Base-by-base conservation (phyloP, 2,329 filamentous ascomycete species). In the Fusarium mangiferae region DNA sequence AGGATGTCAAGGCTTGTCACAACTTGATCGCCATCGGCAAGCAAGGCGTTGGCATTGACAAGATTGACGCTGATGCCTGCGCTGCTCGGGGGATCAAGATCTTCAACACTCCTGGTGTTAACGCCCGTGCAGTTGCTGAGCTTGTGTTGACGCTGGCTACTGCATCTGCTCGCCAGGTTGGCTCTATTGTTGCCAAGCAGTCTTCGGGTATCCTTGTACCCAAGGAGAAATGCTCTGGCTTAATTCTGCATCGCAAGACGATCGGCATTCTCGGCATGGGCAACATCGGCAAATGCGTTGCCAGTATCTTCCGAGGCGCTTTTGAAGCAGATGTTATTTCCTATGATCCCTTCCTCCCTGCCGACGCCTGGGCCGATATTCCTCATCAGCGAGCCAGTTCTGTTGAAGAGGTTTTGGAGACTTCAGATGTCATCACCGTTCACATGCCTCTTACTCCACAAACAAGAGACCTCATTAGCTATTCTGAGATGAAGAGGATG, bases 41-140 rank as follows among this genome's bases (percentile, higher is more conserved):
- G 75, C 85, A 87, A 38, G 85, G 85, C 3, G 84, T 85, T 14
- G 85, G 85, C 2, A 82, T 86, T 42, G 84, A 87, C 63, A 86
- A 84, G 60, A 85, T 85, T 38, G 84, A 87, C 60, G 74, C 76
- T 18, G 75, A 75, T 1, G 84, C 85, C 7, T 85, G 84, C 59
- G 70, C 77, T 8, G 75, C 78, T 5, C 79, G 82, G 0, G 82
- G 80, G 1, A 83, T 87, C 70, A 81, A 80, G n/a, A 82, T 87
- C 35, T 80, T 84, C 70, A 87, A 87, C 66, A 87, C 85, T 0
- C 85, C 85, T 0, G 85, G 84, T 4, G 82, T 85, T 1, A 87
- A 84, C 66, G 81, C 82, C 0, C 81, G 81, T 5, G 81, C 84
- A 4, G 84, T 86, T 1, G 84, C 84, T 0, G 84, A 85, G 62